phyloP scores from a whole-genome alignment of 2,329 filamentous ascomycete species.

The Xylaria sp. region DNA sequence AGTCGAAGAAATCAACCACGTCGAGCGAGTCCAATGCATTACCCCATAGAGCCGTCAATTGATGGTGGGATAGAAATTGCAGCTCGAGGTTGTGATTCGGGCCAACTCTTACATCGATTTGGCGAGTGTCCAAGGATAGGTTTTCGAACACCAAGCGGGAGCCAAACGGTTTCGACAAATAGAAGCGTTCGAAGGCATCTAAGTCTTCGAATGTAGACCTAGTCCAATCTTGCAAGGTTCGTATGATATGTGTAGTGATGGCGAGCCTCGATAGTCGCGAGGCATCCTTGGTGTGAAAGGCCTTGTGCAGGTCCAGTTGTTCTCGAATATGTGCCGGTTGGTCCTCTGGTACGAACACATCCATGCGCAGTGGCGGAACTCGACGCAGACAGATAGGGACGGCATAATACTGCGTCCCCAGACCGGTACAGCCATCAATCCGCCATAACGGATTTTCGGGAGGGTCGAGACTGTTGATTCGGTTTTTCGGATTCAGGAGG shows the following conservation, averaged over 20 bases:
- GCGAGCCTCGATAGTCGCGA: constrained; percentile 44
- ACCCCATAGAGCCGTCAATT: constrained; percentile 42
- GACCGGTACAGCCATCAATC: constrained; percentile 52
- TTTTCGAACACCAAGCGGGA: constrained; percentile 52
- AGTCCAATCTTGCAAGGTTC: constrained; percentile 50
- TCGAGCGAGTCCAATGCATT: constrained; percentile 38
- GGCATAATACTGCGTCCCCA: constrained; percentile 54
- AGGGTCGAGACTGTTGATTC: constrained; percentile 50
- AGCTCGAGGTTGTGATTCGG: constrained; percentile 50
- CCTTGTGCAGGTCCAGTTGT: constrained; percentile 45
- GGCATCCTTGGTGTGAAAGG: constrained; percentile 52
- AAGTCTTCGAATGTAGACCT: constrained; percentile 30
- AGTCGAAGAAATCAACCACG: constrained; percentile 43
- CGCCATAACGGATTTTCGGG: constrained; percentile 47
- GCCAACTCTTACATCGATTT: constrained; percentile 43
- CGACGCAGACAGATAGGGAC: constrained; percentile 46
- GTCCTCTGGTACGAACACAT: constrained; percentile 54
- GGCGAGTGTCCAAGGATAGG: constrained; percentile 42
- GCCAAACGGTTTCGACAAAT: constrained; percentile 49
- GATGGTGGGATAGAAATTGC: constrained; percentile 42
- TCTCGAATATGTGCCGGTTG: constrained; percentile 39
- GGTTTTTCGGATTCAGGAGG: constrained; percentile 54
- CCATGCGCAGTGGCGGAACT: constrained; percentile 49
- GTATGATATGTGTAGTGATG: constrained; percentile 49
- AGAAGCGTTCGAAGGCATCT: constrained; percentile 33